Evolutionary conservation across 31 red algal genomes (phyloP).

Genomic region (Pterothamnion heteromorphum): DNA sequence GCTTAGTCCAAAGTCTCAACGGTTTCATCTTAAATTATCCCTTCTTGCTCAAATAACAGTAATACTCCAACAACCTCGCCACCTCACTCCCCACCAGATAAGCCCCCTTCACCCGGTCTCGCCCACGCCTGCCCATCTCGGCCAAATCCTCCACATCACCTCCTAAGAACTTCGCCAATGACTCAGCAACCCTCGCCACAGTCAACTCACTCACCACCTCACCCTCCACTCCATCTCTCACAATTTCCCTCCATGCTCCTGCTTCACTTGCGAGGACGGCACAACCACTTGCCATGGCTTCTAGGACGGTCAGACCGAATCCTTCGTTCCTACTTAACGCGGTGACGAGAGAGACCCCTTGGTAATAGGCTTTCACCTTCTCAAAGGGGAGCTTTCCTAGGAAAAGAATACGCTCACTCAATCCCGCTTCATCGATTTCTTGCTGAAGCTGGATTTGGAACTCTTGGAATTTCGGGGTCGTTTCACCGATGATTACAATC

Average conservation of each 20-base stretch:
- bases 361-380: background rate
- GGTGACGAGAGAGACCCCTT: background rate
- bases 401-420: background rate
- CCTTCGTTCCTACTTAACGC: background rate
- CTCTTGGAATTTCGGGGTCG: background rate
- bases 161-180: too few species aligned
- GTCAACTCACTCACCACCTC: too few species aligned
- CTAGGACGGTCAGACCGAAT: background rate
- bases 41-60: too few species aligned
- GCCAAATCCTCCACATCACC: too few species aligned
- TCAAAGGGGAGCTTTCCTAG: background rate
- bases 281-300: background rate
- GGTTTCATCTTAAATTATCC: too few species aligned
- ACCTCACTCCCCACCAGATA: too few species aligned
- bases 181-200: too few species aligned
- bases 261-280: background rate
- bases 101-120: too few species aligned
- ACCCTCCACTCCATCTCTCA: background rate
- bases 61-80: too few species aligned
- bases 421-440: background rate
- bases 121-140: too few species aligned
- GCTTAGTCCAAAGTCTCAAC: too few species aligned
- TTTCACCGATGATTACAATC: background rate
- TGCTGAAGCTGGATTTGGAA: background rate
- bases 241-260: slow-evolving; percentile 7